phyloP scores from a whole-genome alignment of 1,139 yeast species.

The Suhomyces chickasaworum region DNA sequence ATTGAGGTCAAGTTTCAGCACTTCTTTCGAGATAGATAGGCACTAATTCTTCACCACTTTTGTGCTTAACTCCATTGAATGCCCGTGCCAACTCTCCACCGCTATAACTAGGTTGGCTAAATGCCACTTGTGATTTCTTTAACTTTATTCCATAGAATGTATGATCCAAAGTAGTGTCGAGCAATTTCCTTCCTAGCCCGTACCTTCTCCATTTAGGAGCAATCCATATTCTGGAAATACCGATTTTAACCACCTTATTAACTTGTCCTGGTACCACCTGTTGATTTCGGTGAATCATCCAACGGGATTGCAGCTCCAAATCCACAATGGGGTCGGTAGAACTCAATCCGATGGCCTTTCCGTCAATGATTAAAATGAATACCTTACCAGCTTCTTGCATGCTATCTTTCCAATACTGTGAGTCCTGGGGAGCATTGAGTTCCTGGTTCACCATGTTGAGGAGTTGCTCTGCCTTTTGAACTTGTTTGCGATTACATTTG shows the following conservation, averaged over 20 bases:
- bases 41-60: slow-evolving; percentile 49
- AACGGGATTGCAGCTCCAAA: slow-evolving; percentile 30
- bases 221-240: slow-evolving; percentile 69
- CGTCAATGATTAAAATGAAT: slow-evolving; percentile 43
- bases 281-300: slow-evolving; percentile 51
- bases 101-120: slow-evolving; percentile 71
- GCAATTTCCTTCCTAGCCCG: slow-evolving; percentile 49
- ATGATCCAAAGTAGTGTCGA: slow-evolving; percentile 41
- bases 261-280: slow-evolving; percentile 38
- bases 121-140: slow-evolving; percentile 49
- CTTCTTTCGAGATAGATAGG: slow-evolving; percentile 55
- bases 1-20: background rate
- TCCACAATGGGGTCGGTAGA: slow-evolving; percentile 41
- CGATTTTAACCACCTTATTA: slow-evolving; percentile 38
- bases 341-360: slow-evolving; percentile 55
- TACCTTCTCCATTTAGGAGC: slow-evolving; percentile 54
- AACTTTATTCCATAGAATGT: slow-evolving; percentile 56
- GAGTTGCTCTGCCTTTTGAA: slow-evolving; percentile 28
- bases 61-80: slow-evolving; percentile 54
- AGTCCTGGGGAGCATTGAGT: slow-evolving; percentile 59
- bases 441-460: slow-evolving; percentile 58
- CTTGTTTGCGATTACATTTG: slow-evolving; percentile 18
- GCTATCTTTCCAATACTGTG: slow-evolving; percentile 46
- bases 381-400: slow-evolving; percentile 38
- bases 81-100: slow-evolving; percentile 58